Base-by-base conservation (phyloP, 352 stramenopile genomes). In the Phytophthora lateralis region DNA sequence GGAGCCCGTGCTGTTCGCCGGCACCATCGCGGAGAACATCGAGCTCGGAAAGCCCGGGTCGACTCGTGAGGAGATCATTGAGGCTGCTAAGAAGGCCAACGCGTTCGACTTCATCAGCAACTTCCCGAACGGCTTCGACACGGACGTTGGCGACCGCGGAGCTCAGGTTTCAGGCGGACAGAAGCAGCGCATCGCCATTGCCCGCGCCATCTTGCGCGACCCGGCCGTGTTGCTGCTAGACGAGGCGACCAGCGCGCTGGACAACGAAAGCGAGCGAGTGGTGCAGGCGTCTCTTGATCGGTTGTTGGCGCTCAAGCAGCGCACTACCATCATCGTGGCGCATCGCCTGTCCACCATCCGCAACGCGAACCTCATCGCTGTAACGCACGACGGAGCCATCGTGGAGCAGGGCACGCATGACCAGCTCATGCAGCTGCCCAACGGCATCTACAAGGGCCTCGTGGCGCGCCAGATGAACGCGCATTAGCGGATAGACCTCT, bases 361-460 rank as follows among this genome's bases (percentile, higher is more conserved):
- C 26, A 76, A 76, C 38, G 68, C 68, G 20, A 73, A 65, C 32
- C 44, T 76, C 32, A 76, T 73, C 37, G 68, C 68, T 4, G 68
- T 76, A 17, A 76, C 68, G 18, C 50, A 70, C n/a, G 63, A 70
- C 21, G 68, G 68, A 14, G 63, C 63, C 6, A 76, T 73, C 37
- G 68, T 76, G 6, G 68, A 76, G 35, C 63, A 76, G n/a, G 68
- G 68, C 6, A 73, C 68, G 8, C 68, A 99, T 59, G 87, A 97
- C 24, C 48, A 88, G 45, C 60, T 91, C 6, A 82, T 91, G 52
- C 54, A 63, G 24, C 49, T 80, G 27, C 55, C 55, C 3, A 70
- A 81, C 24, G 78, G 80, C 29, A 66, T 86, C 15, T 90, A 90
- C 64, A 73, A 71, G 54, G 52, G 46, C n/a, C 63, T 79, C 17